These are phyloP conservation scores for Cytospora chrysosperma DNA, from an alignment of 2,329 filamentous ascomycete species.

Conservation along the genomic window DNA sequence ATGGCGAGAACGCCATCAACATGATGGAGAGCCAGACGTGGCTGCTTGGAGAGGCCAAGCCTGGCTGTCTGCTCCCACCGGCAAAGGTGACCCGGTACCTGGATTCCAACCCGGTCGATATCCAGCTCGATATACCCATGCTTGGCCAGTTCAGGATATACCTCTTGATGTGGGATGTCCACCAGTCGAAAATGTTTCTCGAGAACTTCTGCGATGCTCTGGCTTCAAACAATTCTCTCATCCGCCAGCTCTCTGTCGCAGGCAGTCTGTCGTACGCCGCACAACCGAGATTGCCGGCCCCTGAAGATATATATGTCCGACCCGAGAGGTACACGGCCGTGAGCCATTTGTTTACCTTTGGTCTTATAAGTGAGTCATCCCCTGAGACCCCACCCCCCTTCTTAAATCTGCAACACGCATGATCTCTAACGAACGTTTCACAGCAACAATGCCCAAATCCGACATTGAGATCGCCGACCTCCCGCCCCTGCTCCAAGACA, in stretches of 20 bases:
- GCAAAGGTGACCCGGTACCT: constrained; percentile 72
- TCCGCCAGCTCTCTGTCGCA: constrained; percentile 58
- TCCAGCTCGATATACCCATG: constrained; percentile 76
- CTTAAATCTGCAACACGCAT: not conserved
- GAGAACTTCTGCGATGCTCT: constrained; percentile 57
- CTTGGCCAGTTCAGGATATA: constrained; percentile 76
- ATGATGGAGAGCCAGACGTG: constrained; percentile 40
- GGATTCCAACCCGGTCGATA: constrained; percentile 74
- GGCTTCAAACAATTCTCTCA: constrained; percentile 49
- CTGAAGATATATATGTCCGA: constrained; percentile 64
- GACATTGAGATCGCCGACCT: constrained; percentile 66
- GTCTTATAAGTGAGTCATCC: constrained; percentile 60
- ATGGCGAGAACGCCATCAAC: constrained; percentile 52
- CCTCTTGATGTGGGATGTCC: constrained; percentile 65
- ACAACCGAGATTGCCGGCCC: constrained; percentile 55
- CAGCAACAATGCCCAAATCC: constrained; percentile 59
- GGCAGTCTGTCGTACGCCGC: constrained; percentile 62
- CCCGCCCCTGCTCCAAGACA: constrained; percentile 60
- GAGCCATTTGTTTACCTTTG: constrained; percentile 69
- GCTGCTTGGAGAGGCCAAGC: constrained; percentile 49
- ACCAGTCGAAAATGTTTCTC: constrained; percentile 56
- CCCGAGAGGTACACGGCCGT: constrained; percentile 68
- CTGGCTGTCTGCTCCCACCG: constrained; percentile 60
- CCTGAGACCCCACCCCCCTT: not conserved
- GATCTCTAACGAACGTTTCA: constrained; percentile 18